Conservation (phyloP, 257 asterid genomes). For the Jacaranda copaia region DNA sequence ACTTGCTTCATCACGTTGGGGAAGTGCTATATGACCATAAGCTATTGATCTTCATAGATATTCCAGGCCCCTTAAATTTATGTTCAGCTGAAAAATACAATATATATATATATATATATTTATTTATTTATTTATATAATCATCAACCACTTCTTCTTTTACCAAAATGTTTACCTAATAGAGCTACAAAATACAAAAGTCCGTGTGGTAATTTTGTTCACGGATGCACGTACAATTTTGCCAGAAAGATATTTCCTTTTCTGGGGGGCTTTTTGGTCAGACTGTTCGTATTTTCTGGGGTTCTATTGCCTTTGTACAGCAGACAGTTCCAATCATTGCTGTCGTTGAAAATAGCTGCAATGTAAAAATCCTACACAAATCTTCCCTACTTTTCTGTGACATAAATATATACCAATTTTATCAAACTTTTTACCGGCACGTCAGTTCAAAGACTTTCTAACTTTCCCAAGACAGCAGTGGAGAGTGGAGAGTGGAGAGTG, state of each 20-base stretch:
- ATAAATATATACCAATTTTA: slow-evolving; percentile 21
- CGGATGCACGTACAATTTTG: not conserved
- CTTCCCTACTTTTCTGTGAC: not conserved
- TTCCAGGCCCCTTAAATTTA: too few relatives aligned
- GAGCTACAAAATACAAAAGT: not conserved
- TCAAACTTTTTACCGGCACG: not conserved
- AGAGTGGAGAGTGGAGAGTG: not conserved
- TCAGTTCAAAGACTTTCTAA: not conserved
- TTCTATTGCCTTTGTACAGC: not conserved
- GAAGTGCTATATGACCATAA: too few relatives aligned
- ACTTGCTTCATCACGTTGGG: too few relatives aligned
- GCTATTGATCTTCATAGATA: too few relatives aligned
- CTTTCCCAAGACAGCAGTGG: slow-evolving; percentile 2
- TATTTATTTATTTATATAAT: too few relatives aligned
- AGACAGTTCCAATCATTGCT: not conserved
- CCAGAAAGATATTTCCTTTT: not conserved
- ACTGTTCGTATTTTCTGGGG: too few relatives aligned
- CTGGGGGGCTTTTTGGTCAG: not conserved
- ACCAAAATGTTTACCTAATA: not conserved
- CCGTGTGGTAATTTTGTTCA: not conserved
- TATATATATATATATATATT: too few relatives aligned
- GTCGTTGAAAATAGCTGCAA: not conserved
- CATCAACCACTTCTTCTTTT: not conserved
- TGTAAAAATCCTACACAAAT: not conserved
- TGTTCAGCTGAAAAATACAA: too few relatives aligned